Conservation (phyloP, 768 basidiomycete genomes). For the Harrya chromipes region DNA sequence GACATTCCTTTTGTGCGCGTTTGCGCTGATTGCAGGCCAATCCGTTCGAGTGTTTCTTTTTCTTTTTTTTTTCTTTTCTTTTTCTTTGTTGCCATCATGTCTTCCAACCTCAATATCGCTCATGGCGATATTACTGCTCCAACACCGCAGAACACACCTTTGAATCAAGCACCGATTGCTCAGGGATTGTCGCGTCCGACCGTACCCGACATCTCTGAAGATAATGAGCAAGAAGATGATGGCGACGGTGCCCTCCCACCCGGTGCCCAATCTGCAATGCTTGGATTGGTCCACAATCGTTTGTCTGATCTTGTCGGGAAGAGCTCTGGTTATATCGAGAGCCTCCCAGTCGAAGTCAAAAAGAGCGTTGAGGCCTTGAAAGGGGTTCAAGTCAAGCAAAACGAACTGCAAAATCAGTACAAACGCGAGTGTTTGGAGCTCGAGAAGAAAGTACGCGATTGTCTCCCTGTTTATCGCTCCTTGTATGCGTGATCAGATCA, state of each 20-base stretch:
- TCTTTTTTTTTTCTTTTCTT: constrained; percentile 22
- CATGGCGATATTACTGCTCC: constrained; percentile 71
- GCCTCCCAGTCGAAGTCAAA: constrained; percentile 76
- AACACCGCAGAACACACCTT: constrained; percentile 91
- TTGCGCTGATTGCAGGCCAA: constrained; percentile 23
- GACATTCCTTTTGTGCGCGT: constrained; percentile 20
- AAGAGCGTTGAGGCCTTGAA: constrained; percentile 88
- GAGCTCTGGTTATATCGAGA: constrained; percentile 94
- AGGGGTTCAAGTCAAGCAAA: constrained; percentile 90
- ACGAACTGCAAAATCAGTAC: constrained; percentile 85
- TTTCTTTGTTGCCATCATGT: constrained; percentile 47
- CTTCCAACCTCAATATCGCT: constrained; percentile 64
- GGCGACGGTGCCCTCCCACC: constrained; percentile 44
- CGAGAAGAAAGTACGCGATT: constrained; percentile 80
- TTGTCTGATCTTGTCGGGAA: constrained; percentile 83
- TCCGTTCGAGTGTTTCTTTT: constrained; percentile 17
- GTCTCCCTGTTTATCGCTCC: constrained; percentile 4
- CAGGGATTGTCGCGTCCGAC: constrained; percentile 80
- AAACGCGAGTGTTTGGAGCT: constrained; percentile 93
- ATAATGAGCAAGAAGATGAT: constrained; percentile 67
- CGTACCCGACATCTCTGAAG: constrained; percentile 85
- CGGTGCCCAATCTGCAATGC: constrained; percentile 60
- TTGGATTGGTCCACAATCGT: constrained; percentile 85
- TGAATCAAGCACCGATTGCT: constrained; percentile 77
- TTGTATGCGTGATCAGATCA: constrained; percentile 12